Conservation (phyloP, 768 basidiomycete species). For the Tulasnella sp. region DNA sequence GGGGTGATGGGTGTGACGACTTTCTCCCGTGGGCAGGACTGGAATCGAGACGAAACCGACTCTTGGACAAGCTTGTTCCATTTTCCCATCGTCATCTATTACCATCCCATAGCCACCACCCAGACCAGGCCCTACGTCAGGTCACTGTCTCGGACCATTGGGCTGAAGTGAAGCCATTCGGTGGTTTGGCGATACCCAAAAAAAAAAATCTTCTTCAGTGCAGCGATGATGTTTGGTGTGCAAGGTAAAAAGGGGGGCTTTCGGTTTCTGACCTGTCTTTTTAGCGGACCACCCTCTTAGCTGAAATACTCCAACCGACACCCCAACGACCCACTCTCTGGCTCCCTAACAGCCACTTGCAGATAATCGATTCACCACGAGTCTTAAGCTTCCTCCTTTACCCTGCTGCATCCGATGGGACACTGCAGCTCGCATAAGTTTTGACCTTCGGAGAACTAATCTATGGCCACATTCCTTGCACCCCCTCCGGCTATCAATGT, state of each 20-base stretch:
- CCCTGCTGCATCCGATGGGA: background rate
- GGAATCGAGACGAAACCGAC: background rate
- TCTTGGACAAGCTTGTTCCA: background rate
- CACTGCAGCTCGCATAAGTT: background rate
- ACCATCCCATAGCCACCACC: background rate
- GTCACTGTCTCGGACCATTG: background rate
- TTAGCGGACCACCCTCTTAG: background rate
- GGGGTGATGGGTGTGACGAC: slow-evolving; percentile 4
- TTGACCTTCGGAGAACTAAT: background rate
- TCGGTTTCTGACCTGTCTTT: background rate
- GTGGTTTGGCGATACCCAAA: background rate
- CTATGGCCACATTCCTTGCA: background rate
- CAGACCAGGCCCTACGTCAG: background rate
- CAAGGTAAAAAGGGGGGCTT: background rate
- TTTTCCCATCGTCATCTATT: background rate
- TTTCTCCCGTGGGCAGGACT: background rate
- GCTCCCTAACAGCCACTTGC: background rate
- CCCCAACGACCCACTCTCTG: background rate
- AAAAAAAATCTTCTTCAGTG: background rate
- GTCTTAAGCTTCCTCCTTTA: background rate
- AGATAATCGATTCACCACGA: background rate
- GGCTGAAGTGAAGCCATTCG: slow-evolving; percentile 13
- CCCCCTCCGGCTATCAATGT: background rate
- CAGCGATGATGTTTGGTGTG: background rate
- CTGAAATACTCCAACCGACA: background rate